Conservation (phyloP, 345 rosid genomes). For the Punica granatum region DNA sequence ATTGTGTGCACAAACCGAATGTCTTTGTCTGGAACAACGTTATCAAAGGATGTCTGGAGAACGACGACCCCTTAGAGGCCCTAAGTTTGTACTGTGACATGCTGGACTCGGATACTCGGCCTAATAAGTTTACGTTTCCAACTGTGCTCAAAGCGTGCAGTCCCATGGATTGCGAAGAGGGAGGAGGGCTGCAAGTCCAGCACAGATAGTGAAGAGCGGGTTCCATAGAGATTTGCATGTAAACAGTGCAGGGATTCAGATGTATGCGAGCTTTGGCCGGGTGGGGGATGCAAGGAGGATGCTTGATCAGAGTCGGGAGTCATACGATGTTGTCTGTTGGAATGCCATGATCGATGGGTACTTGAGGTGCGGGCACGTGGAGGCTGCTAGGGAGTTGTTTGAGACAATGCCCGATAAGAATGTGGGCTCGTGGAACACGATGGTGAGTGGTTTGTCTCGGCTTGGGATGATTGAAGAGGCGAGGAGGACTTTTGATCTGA, state of each 20-base stretch:
- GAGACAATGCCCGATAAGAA: constrained; percentile 49
- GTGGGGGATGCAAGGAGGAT: constrained; percentile 25
- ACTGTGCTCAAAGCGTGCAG: constrained; percentile 36
- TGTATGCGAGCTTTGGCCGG: constrained; percentile 32
- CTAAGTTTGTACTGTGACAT: constrained; percentile 20
- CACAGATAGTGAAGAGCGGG: constrained; percentile 35
- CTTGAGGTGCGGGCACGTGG: constrained; percentile 54
- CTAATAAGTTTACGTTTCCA: constrained; percentile 43
- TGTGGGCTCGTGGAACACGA: constrained; percentile 68
- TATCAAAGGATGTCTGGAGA: constrained; percentile 25
- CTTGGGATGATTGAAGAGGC: constrained; percentile 33
- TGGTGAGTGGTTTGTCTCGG: constrained; percentile 59
- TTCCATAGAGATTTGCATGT: constrained; percentile 29
- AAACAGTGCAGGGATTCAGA: constrained; percentile 41
- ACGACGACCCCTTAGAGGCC: constrained; percentile 19
- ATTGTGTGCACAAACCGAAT: constrained; percentile 28
- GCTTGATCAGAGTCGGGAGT: constrained; percentile 23
- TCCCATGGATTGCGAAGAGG: constrained; percentile 1
- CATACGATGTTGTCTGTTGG: constrained; percentile 36
- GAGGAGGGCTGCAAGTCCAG: constrained; percentile 35
- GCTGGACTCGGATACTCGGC: constrained; percentile 24
- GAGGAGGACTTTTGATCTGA: constrained; percentile 30
- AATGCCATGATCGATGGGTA: constrained; percentile 58
- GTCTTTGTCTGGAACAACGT: constrained; percentile 38
- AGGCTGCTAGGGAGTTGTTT: constrained; percentile 50